Evolutionary conservation across 768 basidiomycete genomes (phyloP), one percentile per base, ranked within the genome.

Genomic region (Hydnomerulius pinastri): DNA sequence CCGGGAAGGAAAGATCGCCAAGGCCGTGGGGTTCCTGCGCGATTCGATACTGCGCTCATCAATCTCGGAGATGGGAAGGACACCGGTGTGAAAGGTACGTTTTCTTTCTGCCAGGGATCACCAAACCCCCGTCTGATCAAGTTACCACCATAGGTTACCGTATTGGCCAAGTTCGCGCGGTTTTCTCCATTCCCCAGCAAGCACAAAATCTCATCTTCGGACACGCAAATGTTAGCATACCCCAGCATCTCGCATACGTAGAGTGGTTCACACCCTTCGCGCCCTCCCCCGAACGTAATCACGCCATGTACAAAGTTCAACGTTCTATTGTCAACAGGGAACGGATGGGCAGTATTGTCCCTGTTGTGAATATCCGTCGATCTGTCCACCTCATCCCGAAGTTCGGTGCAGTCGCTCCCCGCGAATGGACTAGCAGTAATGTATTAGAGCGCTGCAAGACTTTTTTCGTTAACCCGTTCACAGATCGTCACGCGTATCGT

Each of bases 21-120:
- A 9, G 17, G 37, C 2, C 37, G 20, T 12, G 7, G 21, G 10
- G 20, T 39, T 39, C 37, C 37, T 2, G 3, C 51, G 1, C 51
- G 67, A 4, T 76, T 74, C 58, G 73, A 77, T 50, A 73, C 66
- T 3, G 69, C 54, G 1, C 50, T 73, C 4, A 50, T 69, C 30
- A 63, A 64, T 11, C 35, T 13, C 17, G 25, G 29, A 17, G 36
- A 38, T 15, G 39, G 50, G 9, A 15, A 32, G 13, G 27, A 15
- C 13, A 52, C 33, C 15, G 60, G 59, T 2, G 25, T 55, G 6
- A 28, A 53, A 47, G 63, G 66, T 69, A 45, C 12, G 48, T 32
- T 32, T 32, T 32, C 15, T 32, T 32, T 32, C 30, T 6, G 30
- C 15, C 15, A 15, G 30, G 15, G 10, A 15, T 2, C 15, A 32